Evolutionary conservation across 2,329 filamentous ascomycete species (phyloP).

Genomic region (Aureobasidium pullulans): DNA sequence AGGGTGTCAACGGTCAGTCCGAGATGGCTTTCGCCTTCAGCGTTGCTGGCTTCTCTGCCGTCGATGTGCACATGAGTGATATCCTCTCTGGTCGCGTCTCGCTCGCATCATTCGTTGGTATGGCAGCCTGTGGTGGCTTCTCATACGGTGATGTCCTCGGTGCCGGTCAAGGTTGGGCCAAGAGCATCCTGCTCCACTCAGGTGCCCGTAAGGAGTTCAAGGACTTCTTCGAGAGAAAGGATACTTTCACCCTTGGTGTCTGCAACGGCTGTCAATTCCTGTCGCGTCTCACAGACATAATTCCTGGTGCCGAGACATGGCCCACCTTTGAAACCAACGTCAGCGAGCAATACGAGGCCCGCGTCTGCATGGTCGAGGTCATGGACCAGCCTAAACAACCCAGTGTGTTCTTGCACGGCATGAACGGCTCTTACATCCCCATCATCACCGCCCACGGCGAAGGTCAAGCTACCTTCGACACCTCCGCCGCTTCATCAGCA

Average conservation of each 20-base stretch:
- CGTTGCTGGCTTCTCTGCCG: slow-evolving; percentile 78
- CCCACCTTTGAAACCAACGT: slow-evolving; percentile 79
- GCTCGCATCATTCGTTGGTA: slow-evolving; percentile 73
- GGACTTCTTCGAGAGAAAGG: slow-evolving; percentile 74
- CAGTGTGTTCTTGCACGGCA: slow-evolving; percentile 84
- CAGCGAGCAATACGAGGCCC: slow-evolving; percentile 83
- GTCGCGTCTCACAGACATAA: slow-evolving; percentile 70
- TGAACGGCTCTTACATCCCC: slow-evolving; percentile 73
- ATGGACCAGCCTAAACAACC: slow-evolving; percentile 51
- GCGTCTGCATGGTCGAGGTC: slow-evolving; percentile 78
- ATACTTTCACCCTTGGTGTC: slow-evolving; percentile 88
- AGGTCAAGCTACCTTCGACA: slow-evolving; percentile 59
- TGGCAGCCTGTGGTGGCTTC: slow-evolving; percentile 95
- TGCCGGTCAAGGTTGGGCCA: slow-evolving; percentile 94
- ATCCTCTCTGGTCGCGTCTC: slow-evolving; percentile 71
- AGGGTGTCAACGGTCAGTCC: slow-evolving; percentile 91
- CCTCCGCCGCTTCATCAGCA: slow-evolving; percentile 37
- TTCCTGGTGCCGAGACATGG: slow-evolving; percentile 77
- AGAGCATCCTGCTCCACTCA: slow-evolving; percentile 79
- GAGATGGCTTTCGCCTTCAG: slow-evolving; percentile 98
- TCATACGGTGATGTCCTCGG: slow-evolving; percentile 89
- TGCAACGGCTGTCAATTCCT: slow-evolving; percentile 98
- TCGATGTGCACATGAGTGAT: slow-evolving; percentile 97
- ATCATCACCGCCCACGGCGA: slow-evolving; percentile 90
- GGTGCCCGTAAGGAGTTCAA: slow-evolving; percentile 70